These are phyloP conservation scores for Dysphania ambrosioides DNA, from an alignment of 148 eudicot species.

Conservation along the genomic window DNA sequence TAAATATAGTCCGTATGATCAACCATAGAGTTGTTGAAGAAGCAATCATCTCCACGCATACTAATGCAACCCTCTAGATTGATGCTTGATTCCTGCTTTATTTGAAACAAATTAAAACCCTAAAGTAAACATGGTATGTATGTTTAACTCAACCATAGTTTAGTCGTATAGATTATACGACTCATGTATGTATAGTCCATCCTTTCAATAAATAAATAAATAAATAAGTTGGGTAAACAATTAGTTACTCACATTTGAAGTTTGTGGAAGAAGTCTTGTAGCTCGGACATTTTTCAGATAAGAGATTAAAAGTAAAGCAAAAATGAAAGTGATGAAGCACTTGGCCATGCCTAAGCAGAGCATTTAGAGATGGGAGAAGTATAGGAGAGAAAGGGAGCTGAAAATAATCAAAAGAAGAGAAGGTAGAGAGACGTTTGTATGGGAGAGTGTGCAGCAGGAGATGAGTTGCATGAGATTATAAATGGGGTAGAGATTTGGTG, in stretches of 20 bases:
- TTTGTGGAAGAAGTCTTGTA: background rate
- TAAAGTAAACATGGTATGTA: too few relatives aligned
- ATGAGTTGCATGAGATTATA: background rate
- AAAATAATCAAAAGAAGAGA: background rate
- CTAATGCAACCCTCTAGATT: conserved; percentile 2
- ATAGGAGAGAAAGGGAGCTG: too few relatives aligned
- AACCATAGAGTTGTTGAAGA: conserved; percentile 1
- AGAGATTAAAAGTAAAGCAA: conserved; percentile 13
- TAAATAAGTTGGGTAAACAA: background rate
- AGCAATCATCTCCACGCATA: conserved; percentile 7
- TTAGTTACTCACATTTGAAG: background rate
- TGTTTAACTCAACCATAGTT: too few relatives aligned
- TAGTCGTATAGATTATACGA: too few relatives aligned
- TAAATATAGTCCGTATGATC: conserved; percentile 23
- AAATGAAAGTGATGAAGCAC: background rate
- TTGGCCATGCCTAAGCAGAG: conserved; percentile 4
- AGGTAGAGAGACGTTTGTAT: background rate
- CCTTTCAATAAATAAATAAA: too few relatives aligned
- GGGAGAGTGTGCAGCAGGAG: background rate
- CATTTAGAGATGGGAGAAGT: background rate
- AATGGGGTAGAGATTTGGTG: background rate
- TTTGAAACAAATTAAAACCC: too few relatives aligned
- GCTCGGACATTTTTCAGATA: background rate
- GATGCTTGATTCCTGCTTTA: background rate
- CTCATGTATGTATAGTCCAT: too few relatives aligned